Conservation (phyloP, 345 rosid genomes). For the Melastoma malabathricum region DNA sequence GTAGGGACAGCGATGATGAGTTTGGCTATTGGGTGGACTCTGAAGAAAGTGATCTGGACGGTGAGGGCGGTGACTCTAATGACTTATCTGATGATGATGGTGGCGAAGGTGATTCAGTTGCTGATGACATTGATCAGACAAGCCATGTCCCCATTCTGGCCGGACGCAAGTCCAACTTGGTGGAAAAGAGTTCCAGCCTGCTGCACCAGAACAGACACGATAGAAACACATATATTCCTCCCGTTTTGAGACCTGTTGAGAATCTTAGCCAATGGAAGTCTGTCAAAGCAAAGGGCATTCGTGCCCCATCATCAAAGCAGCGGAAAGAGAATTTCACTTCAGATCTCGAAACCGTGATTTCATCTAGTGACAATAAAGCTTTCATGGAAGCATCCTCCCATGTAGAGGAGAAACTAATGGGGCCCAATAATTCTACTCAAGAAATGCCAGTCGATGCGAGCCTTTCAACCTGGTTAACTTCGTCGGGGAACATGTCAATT, state of each 20-base stretch:
- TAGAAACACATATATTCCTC: constrained; percentile 37
- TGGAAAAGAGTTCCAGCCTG: constrained; percentile 15
- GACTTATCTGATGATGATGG: constrained; percentile 19
- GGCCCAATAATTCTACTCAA: constrained; percentile 28
- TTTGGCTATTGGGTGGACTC: constrained; percentile 22
- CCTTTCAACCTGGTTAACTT: constrained; percentile 81
- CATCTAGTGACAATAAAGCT: constrained; percentile 19
- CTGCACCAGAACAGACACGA: constrained; percentile 24
- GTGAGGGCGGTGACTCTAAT: constrained; percentile 12
- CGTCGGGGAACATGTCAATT: constrained; percentile 37
- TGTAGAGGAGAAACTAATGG: constrained; percentile 25
- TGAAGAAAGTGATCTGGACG: constrained; percentile 24
- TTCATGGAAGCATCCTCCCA: constrained; percentile 21
- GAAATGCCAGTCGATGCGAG: constrained; percentile 67
- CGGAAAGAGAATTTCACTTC: constrained; percentile 56
- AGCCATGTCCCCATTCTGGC: not conserved
- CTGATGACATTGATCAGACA: constrained; percentile 9
- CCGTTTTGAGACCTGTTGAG: constrained; percentile 79
- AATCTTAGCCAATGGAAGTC: constrained; percentile 92
- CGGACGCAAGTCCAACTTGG: constrained; percentile 7
- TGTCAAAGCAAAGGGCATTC: constrained; percentile 40
- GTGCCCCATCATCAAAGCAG: constrained; percentile 20
- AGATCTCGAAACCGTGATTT: constrained; percentile 23
- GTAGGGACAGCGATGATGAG: constrained; percentile 64
- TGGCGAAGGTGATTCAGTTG: constrained; percentile 9